phyloP scores from a whole-genome alignment of 495 filamentous ascomycete genomes.

The Rostrohypoxylon terebratum region DNA sequence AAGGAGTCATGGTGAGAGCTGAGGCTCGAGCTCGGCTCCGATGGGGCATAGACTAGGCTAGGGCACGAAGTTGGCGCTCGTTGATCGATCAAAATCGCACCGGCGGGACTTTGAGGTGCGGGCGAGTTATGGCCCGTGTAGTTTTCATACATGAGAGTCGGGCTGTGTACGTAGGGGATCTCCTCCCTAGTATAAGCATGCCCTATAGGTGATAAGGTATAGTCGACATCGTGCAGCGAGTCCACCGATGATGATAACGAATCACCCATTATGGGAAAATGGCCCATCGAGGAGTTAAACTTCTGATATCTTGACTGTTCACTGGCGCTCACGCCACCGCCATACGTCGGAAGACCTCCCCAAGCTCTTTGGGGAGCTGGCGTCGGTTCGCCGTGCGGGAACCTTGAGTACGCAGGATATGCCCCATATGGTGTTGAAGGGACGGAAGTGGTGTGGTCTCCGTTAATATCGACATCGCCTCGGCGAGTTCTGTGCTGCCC shows the following conservation, averaged over 20 bases:
- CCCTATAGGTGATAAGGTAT: slow-evolving; percentile 62
- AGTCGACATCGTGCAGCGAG: slow-evolving; percentile 66
- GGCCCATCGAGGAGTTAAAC: slow-evolving; percentile 41
- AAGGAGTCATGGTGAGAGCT: slow-evolving; percentile 59
- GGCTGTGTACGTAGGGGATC: slow-evolving; percentile 63
- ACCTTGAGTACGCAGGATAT: slow-evolving; percentile 51
- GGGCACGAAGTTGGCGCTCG: slow-evolving; percentile 65
- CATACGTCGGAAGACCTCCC: slow-evolving; percentile 46
- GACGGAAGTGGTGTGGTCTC: slow-evolving; percentile 38
- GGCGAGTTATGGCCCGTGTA: slow-evolving; percentile 61
- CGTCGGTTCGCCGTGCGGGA: slow-evolving; percentile 52
- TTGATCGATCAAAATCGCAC: slow-evolving; percentile 64
- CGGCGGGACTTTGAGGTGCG: slow-evolving; percentile 63
- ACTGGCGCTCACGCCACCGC: slow-evolving; percentile 38
- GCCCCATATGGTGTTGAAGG: slow-evolving; percentile 53
- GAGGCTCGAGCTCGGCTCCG: slow-evolving; percentile 61
- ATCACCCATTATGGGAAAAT: slow-evolving; percentile 53
- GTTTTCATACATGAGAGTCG: slow-evolving; percentile 63
- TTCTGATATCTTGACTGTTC: slow-evolving; percentile 48
- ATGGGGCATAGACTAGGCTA: slow-evolving; percentile 60
- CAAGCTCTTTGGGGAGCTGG: slow-evolving; percentile 46
- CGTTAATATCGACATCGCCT: slow-evolving; percentile 50
- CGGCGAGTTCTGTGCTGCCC: slow-evolving; percentile 43
- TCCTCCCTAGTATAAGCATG: slow-evolving; percentile 65
- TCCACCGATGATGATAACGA: slow-evolving; percentile 62